Percentiles rank a stretch among this genome's conserved stretches.
Conservation (phyloP, 2,329 filamentous ascomycete genomes). For the Aspergillus calidoustus region DNA sequence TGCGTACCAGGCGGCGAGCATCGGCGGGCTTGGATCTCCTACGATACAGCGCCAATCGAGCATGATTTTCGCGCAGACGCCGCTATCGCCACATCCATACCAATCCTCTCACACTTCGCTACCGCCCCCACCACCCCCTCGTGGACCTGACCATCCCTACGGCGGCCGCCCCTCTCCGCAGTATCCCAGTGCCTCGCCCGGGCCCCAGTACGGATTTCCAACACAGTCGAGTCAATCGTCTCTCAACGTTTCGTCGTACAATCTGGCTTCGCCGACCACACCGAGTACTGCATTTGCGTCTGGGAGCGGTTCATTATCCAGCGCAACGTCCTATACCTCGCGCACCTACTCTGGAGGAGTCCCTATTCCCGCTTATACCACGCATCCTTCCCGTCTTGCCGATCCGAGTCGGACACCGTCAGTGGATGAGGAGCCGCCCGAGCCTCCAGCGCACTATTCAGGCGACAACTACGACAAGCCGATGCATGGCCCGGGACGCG, state of each 20-base stretch:
- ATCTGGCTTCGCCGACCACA: slow-evolving; percentile 28
- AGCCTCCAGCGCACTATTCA: slow-evolving; percentile 38
- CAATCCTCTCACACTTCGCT: slow-evolving; percentile 32
- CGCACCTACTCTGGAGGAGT: slow-evolving; percentile 30
- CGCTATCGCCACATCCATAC: slow-evolving; percentile 39
- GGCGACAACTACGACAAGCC: slow-evolving; percentile 34
- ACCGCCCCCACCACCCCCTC: slow-evolving; percentile 45
- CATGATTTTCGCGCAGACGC: slow-evolving; percentile 34
- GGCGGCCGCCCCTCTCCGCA: slow-evolving; percentile 39
- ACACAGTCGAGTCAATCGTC: slow-evolving; percentile 32
- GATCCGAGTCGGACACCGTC: slow-evolving; percentile 25
- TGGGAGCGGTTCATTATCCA: slow-evolving; percentile 27
- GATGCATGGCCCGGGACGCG: slow-evolving; percentile 40
- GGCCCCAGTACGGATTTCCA: slow-evolving; percentile 33
- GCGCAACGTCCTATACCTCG: slow-evolving; percentile 23
- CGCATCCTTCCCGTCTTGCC: slow-evolving; percentile 29
- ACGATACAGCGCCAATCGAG: slow-evolving; percentile 40
- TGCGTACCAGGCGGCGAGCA: slow-evolving; percentile 49
- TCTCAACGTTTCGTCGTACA: slow-evolving; percentile 32
- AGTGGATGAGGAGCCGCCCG: slow-evolving; percentile 38
- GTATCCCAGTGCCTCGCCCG: slow-evolving; percentile 30
- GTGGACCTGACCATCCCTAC: slow-evolving; percentile 44
- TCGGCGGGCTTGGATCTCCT: slow-evolving; percentile 35
- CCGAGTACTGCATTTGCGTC: slow-evolving; percentile 29
- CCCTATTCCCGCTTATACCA: slow-evolving; percentile 29